These are phyloP conservation scores for Cladophialophora exuberans DNA, from an alignment of 2,329 filamentous ascomycete species.

Conservation along the genomic window DNA sequence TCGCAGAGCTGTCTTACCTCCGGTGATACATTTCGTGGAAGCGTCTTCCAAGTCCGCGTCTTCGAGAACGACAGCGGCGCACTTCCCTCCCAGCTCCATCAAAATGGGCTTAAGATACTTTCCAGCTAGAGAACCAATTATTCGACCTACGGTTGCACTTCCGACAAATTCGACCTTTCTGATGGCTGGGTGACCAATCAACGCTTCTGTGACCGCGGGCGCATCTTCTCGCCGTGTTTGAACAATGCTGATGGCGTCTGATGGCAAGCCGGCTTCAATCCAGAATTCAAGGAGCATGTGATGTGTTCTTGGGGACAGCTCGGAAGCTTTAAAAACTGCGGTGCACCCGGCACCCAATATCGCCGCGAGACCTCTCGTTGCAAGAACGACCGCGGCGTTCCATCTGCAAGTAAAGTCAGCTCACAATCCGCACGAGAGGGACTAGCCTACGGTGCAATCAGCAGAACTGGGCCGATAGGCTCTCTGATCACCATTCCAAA, in stretches of 20 bases:
- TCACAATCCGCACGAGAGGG: background rate
- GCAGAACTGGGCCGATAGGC: constrained; percentile 31
- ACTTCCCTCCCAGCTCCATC: constrained; percentile 89
- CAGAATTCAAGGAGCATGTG: constrained; percentile 66
- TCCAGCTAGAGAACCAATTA: constrained; percentile 71
- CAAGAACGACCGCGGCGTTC: constrained; percentile 15
- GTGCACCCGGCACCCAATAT: constrained; percentile 65
- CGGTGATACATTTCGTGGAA: constrained; percentile 44
- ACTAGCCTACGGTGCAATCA: constrained; percentile 17
- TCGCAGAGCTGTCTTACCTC: background rate
- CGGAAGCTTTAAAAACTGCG: constrained; percentile 70
- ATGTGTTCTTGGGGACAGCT: constrained; percentile 65
- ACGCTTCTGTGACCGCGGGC: constrained; percentile 64
- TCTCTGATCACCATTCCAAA: constrained; percentile 40
- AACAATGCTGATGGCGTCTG: constrained; percentile 73
- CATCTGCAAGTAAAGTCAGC: constrained; percentile 5
- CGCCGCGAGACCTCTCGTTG: background rate
- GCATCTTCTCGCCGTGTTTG: constrained; percentile 64
- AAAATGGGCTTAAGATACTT: constrained; percentile 84
- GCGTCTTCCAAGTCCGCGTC: constrained; percentile 77
- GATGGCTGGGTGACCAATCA: constrained; percentile 69
- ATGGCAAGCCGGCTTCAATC: constrained; percentile 74
- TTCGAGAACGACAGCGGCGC: constrained; percentile 75
- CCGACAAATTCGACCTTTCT: constrained; percentile 80
- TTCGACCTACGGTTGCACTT: constrained; percentile 70